Conservation (phyloP, 2,329 filamentous ascomycete species). For the Talaromyces atroroseus region DNA sequence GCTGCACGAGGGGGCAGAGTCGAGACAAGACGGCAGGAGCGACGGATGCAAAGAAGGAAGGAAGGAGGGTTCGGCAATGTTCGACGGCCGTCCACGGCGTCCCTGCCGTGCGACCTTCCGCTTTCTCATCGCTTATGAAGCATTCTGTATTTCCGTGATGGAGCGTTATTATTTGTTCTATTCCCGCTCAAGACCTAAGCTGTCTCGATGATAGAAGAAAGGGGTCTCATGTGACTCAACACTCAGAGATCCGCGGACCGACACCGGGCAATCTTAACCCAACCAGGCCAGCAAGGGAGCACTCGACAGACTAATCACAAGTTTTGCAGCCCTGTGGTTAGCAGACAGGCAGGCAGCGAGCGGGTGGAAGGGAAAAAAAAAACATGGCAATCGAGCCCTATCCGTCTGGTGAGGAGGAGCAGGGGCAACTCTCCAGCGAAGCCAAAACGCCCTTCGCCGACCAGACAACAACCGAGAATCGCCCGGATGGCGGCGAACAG, state of each 20-base stretch:
- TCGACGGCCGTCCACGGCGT: conserved; percentile 7
- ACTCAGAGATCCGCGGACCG: too few relatives aligned
- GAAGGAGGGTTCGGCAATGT: conserved; percentile 4
- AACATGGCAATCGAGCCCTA: conserved; percentile 2
- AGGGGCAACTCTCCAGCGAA: neutral
- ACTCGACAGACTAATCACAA: neutral
- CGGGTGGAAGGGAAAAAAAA: too few relatives aligned
- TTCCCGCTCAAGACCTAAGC: neutral
- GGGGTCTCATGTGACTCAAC: conserved; percentile 2
- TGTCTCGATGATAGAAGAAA: neutral
- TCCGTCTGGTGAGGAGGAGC: neutral
- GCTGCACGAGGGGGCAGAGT: neutral
- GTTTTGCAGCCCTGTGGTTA: neutral
- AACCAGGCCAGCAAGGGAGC: neutral
- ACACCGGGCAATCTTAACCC: too few relatives aligned
- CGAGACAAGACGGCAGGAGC: neutral
- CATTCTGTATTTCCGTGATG: neutral
- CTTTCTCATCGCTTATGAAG: conserved; percentile 1
- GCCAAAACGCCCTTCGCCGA: conserved; percentile 1
- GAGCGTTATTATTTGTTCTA: neutral
- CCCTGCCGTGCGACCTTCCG: neutral
- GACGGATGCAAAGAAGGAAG: neutral
- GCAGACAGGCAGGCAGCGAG: neutral
- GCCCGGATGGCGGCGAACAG: conserved; percentile 16
- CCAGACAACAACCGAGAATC: neutral